Evolutionary conservation across 164 flowering plant species (phyloP), one percentile per base, ranked within the genome.

Genomic region (Protea cynaroides): DNA sequence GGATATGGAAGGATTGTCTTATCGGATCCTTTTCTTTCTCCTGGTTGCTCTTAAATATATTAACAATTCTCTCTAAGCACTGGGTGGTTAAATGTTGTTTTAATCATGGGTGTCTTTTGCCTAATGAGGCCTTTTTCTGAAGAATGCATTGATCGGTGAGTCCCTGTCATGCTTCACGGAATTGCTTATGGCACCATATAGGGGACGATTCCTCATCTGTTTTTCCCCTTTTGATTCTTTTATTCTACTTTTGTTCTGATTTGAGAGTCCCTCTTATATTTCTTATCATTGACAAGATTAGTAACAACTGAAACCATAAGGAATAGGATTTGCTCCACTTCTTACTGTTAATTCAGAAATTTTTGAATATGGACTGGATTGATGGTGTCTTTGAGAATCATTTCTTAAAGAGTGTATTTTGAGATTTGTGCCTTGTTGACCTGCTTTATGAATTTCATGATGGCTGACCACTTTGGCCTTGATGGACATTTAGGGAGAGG

Each of bases 401-500:
- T 47, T 49, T 29, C 34, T 58, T 50, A 23, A 23, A 51, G 61
- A 43, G 63, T 36, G 7, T 15, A 11, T 53, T 50, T 25, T 50
- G 17, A 46, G 38, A 14, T 18, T 17, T 50, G 11, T 17, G 22
- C 17, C 18, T 12, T 54, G 49, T 46, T 25, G 14, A 44, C 22
- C 22, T 5, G 40, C 3, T 65, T 29, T 55, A 14, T 29, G 34
- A 29, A 29, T 29, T 44, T 3, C 24, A 21, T 50, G 21, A 62
- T 29, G 47, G 44, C 46, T 68, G 57, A 67, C 25, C 23, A 19
- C 61, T 1, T 55, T 18, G 29, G 23, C 23, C 38, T 12, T 76
- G 61, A 40, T 74, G 65, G 56, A 25, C 24, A 47, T 79, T 79
- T 83, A 95, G 99, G 65, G 86, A 95, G 73, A 86, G 87, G 71